phyloP scores from a whole-genome alignment of 176 grass and related monocot species.

The Bolboschoenus planiculmis region DNA sequence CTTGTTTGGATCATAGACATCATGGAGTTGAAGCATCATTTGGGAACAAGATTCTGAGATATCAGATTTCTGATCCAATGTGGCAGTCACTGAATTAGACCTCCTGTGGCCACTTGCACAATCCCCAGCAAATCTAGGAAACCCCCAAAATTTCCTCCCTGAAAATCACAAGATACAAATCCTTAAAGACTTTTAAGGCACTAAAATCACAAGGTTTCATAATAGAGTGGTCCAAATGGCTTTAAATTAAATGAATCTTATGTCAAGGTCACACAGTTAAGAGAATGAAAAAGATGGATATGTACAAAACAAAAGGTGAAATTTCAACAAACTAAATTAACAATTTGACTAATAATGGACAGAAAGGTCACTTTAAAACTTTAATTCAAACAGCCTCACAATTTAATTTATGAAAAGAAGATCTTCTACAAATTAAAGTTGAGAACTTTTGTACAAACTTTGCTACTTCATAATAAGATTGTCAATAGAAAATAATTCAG shows the following conservation, averaged over 20 bases:
- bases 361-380: conserved; percentile 21
- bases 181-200: not conserved
- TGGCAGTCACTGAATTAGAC: conserved; percentile 28
- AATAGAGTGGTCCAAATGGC: not conserved
- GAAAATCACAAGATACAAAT: conserved; percentile 11
- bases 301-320: conserved; percentile 14
- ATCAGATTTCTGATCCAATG: conserved; percentile 81
- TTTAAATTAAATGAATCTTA: not conserved
- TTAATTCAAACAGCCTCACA: conserved; percentile 22
- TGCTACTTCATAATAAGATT: not conserved
- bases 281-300: conserved; percentile 16
- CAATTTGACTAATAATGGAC: not conserved
- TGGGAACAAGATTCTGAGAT: conserved; percentile 67
- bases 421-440: not conserved
- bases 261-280: not conserved
- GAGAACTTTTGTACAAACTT: not conserved
- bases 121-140: conserved; percentile 83
- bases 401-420: conserved; percentile 9
- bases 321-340: conserved; percentile 3
- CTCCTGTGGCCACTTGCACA: conserved; percentile 85
- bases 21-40: conserved; percentile 67
- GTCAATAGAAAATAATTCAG: not conserved
- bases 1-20: conserved; percentile 74
- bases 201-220: conserved; percentile 17
- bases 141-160: conserved; percentile 95